Conservation (phyloP, 1,139 yeast genomes). For the Candida buenavistaensis region DNA sequence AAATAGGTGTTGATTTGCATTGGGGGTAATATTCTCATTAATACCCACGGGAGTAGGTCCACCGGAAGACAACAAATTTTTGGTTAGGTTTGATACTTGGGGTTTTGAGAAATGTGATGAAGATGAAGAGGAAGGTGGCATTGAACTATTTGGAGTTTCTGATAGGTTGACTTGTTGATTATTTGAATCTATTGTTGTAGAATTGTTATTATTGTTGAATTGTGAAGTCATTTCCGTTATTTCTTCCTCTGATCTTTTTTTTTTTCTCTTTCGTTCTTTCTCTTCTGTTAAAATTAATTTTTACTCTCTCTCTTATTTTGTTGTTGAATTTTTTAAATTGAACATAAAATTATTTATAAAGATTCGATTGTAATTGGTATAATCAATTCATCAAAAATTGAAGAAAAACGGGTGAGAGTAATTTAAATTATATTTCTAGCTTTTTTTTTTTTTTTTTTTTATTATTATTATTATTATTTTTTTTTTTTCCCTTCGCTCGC, state of each 20-base stretch:
- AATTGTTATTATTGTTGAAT: conserved; percentile 3
- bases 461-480: too few species aligned
- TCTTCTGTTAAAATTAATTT: not conserved
- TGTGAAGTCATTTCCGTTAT: conserved; percentile 8
- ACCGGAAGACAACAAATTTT: conserved; percentile 27
- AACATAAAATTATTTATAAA: too few species aligned
- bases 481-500: too few species aligned
- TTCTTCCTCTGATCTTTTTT: too few species aligned
- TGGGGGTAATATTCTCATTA: conserved; percentile 1
- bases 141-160: too few species aligned
- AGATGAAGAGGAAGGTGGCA: conserved; percentile 6
- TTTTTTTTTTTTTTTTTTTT: too few species aligned
- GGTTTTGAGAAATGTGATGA: conserved; percentile 13
- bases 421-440: too few species aligned
- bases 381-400: too few species aligned
- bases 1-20: conserved; percentile 6
- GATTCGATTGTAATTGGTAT: too few species aligned
- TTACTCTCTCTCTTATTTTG: not conserved
- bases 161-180: not conserved
- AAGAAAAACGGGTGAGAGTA: too few species aligned
- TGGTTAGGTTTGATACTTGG: conserved; percentile 41
- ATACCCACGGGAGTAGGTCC: conserved; percentile 5
- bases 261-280: not conserved
- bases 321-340: too few species aligned
- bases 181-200: conserved; percentile 4